These are phyloP conservation scores for Phytopythium kandeliae DNA, from an alignment of 352 stramenopile genomes.

Conservation along the genomic window DNA sequence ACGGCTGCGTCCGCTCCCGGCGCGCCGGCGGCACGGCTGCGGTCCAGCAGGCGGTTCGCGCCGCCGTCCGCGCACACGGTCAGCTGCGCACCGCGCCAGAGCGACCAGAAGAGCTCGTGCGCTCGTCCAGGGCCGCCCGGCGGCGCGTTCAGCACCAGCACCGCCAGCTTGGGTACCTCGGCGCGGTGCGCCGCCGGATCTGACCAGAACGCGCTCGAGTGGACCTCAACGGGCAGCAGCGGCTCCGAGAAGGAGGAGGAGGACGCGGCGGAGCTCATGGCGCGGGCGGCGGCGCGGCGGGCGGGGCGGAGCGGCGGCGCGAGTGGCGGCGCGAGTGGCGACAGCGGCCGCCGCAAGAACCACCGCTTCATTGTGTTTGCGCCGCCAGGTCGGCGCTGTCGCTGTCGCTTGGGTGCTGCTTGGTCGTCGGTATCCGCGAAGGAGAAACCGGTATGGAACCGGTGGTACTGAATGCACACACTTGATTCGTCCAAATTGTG, in stretches of 20 bases:
- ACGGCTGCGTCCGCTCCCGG: constrained; percentile 33
- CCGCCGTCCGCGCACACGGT: constrained; percentile 93
- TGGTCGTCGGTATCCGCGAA: too few species aligned
- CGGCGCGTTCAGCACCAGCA: constrained; percentile 55
- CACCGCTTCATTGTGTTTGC: too few species aligned
- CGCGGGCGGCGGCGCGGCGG: background rate
- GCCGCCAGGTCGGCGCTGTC: too few species aligned
- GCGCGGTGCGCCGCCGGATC: constrained; percentile 17
- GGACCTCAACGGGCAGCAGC: constrained; percentile 16
- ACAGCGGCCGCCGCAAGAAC: too few species aligned
- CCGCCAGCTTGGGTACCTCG: constrained; percentile 35
- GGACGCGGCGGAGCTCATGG: constrained; percentile 4
- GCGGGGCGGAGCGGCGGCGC: too few species aligned
- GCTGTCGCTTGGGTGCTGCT: too few species aligned
- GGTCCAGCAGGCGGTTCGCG: constrained; percentile 92
- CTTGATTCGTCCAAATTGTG: too few species aligned
- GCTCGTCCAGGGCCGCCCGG: constrained; percentile 13
- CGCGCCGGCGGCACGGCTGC: constrained; percentile 26
- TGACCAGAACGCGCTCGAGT: constrained; percentile 60
- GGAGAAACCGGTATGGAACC: background rate
- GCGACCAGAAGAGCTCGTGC: constrained; percentile 56
- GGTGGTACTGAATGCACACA: too few species aligned
- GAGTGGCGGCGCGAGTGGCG: too few species aligned
- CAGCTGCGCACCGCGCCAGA: constrained; percentile 59
- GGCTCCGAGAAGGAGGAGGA: background rate